These are phyloP conservation scores for Leccinum arenicola DNA, from an alignment of 768 basidiomycete species.

Conservation along the genomic window DNA sequence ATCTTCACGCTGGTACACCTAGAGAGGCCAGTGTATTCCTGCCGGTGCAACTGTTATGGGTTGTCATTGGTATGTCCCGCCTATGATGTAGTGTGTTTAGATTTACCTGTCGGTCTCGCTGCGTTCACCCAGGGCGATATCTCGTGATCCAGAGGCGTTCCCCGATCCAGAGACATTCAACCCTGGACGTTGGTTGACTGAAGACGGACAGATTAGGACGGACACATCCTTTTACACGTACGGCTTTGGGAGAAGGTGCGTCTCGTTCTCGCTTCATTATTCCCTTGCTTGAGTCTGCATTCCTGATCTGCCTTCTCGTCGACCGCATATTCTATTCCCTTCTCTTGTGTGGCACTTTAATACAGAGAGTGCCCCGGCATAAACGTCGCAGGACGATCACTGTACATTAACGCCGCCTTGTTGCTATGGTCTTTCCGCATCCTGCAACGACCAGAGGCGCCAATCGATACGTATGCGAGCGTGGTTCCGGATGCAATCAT, in stretches of 20 bases:
- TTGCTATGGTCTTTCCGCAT: conserved; percentile 63
- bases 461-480: conserved; percentile 51
- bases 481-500: conserved; percentile 54
- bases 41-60: background rate
- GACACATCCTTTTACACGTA: conserved; percentile 5
- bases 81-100: background rate
- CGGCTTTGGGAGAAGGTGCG: conserved; percentile 1
- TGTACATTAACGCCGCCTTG: conserved; percentile 60
- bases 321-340: background rate
- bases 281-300: background rate
- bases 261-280: background rate
- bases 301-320: no score
- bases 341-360: background rate
- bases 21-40: background rate
- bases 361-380: conserved; percentile 61
- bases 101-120: background rate
- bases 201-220: background rate
- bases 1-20: background rate
- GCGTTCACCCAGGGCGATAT: background rate
- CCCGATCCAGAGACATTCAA: background rate
- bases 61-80: background rate
- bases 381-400: conserved; percentile 42
- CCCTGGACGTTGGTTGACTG: conserved; percentile 2
- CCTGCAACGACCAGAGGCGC: conserved; percentile 41
- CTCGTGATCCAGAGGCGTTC: background rate